A percentile compares a stretch with the other conserved stretches of the same genome.
Evolutionary conservation across 768 basidiomycete species (phyloP).

Genomic region (Lactifluus echinatus): DNA sequence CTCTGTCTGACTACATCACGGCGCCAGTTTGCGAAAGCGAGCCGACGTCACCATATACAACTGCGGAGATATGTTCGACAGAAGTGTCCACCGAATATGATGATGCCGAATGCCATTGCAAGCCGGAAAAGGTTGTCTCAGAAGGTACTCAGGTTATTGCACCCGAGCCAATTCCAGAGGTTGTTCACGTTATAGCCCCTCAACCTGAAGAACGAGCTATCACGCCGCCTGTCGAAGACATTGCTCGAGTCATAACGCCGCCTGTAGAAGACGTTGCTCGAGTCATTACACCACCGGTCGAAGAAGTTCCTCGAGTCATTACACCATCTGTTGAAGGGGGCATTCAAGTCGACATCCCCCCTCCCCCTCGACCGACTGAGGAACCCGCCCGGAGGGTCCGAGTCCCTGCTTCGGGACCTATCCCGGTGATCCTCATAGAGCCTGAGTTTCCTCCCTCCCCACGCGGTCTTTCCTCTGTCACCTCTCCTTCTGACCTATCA

Average conservation of each 20-base stretch:
- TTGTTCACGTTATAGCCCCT: conserved; percentile 19
- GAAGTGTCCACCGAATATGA: conserved; percentile 38
- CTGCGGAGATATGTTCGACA: conserved; percentile 39
- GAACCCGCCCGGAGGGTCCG: background rate
- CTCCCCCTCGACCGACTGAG: background rate
- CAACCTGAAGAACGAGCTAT: background rate
- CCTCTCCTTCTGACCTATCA: conserved; percentile 6
- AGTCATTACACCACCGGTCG: background rate
- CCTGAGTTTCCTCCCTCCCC: too few species aligned
- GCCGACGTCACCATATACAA: conserved; percentile 41
- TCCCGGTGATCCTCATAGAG: too few species aligned
- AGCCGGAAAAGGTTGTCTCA: conserved; percentile 2
- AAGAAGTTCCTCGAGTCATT: too few species aligned
- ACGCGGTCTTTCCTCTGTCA: background rate
- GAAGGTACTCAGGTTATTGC: conserved; percentile 7
- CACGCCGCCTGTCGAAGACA: background rate
- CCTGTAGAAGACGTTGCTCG: too few species aligned
- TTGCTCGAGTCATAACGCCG: background rate
- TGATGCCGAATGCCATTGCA: conserved; percentile 36
- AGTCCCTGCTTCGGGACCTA: background rate
- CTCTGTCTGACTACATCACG: conserved; percentile 38
- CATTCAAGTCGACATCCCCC: background rate
- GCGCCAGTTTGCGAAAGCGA: conserved; percentile 33
- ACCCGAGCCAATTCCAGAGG: conserved; percentile 28
- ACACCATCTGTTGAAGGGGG: background rate